Conservation (phyloP, 352 stramenopile genomes). For the Phytophthora colocasiae region DNA sequence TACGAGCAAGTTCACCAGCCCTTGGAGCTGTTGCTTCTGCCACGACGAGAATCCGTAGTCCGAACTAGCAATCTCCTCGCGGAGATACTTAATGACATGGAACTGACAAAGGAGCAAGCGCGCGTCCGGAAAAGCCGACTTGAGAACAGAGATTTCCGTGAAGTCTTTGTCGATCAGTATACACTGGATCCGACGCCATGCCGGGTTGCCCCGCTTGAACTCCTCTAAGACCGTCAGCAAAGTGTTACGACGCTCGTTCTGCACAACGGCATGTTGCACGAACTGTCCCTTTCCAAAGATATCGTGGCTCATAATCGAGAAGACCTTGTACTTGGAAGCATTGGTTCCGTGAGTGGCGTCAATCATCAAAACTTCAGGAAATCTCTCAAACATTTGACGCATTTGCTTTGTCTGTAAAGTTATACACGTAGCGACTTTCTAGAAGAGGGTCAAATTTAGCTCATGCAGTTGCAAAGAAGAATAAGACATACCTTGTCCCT, state of each 20-base stretch:
- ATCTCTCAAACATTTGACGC: no score
- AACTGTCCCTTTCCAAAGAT: conserved; percentile 33
- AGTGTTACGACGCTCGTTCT: conserved; percentile 22
- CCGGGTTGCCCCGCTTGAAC: conserved; percentile 32
- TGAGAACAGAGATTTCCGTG: conserved; percentile 12
- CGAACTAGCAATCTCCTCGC: conserved; percentile 19
- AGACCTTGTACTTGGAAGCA: conserved; percentile 31
- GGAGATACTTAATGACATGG: conserved; percentile 35
- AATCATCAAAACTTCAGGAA: conserved; percentile 29
- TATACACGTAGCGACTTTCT: conserved; percentile 28
- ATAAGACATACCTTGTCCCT: background rate
- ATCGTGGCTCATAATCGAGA: conserved; percentile 29
- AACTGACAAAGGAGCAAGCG: conserved; percentile 40
- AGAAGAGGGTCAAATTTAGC: no score
- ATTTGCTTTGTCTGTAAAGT: conserved; percentile 28
- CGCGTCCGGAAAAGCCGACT: conserved; percentile 14
- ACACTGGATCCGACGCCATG: conserved; percentile 28
- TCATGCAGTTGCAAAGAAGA: no score
- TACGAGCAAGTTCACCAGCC: no score
- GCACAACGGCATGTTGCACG: conserved; percentile 24
- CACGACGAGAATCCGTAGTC: conserved; percentile 17
- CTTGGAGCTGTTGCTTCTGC: background rate
- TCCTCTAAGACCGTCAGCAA: conserved; percentile 14
- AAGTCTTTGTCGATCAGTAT: conserved; percentile 36
- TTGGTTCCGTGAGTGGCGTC: conserved; percentile 33